Percentiles rank a stretch among this genome's conserved stretches.
These are phyloP conservation scores for Parafenestella ontariensis DNA, from an alignment of 2,329 filamentous ascomycete species.

Conservation along the genomic window DNA sequence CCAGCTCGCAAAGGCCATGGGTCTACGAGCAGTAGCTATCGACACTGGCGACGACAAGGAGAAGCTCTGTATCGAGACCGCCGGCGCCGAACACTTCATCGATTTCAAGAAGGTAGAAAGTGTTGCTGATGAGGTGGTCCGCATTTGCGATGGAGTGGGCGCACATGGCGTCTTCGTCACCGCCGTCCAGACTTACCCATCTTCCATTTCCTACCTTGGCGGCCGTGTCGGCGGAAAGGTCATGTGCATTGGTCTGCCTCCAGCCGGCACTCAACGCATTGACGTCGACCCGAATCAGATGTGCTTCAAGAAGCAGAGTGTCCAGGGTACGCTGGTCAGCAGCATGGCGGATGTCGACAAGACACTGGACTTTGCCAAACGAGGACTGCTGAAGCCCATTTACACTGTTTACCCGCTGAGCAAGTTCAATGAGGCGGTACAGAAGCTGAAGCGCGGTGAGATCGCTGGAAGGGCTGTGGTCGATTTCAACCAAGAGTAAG, in stretches of 20 bases:
- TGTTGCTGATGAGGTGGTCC: conserved; percentile 43
- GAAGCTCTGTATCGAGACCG: conserved; percentile 41
- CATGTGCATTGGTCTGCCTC: conserved; percentile 60
- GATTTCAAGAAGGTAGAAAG: conserved; percentile 46
- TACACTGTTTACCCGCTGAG: conserved; percentile 58
- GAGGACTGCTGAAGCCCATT: conserved; percentile 59
- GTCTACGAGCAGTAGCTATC: conserved; percentile 45
- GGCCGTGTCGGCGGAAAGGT: conserved; percentile 58
- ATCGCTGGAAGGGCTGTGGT: conserved; percentile 62
- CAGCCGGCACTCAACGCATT: conserved; percentile 38
- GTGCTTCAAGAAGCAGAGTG: conserved; percentile 45
- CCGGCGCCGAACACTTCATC: conserved; percentile 48
- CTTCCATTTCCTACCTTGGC: conserved; percentile 46
- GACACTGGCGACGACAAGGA: conserved; percentile 47
- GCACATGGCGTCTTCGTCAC: conserved; percentile 51
- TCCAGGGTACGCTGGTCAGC: conserved; percentile 53
- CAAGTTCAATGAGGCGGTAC: conserved; percentile 58
- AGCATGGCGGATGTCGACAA: conserved; percentile 58
- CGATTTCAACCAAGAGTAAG: conserved; percentile 57
- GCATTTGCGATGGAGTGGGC: conserved; percentile 45
- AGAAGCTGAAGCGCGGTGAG: conserved; percentile 58
- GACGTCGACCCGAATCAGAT: conserved; percentile 45
- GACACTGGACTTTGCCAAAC: conserved; percentile 56
- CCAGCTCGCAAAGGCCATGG: conserved; percentile 53
- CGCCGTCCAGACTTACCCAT: conserved; percentile 42